Conservation (phyloP, 1,139 yeast species). For the Taphrina wiesneri region DNA sequence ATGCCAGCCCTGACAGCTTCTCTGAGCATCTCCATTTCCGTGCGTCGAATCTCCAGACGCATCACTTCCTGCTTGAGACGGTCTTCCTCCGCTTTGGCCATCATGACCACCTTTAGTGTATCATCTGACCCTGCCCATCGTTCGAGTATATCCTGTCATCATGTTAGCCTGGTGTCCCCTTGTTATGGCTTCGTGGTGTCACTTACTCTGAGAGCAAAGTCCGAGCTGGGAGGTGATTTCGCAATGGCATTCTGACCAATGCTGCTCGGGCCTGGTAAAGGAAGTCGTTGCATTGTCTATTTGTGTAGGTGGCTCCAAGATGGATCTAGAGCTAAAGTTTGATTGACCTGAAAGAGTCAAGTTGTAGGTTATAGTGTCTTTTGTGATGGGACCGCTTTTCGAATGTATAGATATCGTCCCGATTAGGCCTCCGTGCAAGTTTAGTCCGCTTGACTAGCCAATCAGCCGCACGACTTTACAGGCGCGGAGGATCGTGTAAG, state of each 20-base stretch:
- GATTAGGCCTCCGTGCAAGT: no score
- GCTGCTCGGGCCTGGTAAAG: constrained; percentile 30
- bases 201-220: constrained; percentile 30
- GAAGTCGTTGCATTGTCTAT: constrained; percentile 32
- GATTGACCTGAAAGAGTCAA: no score
- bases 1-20: constrained; percentile 33
- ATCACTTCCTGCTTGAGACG: constrained; percentile 34
- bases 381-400: not conserved
- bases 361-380: no score
- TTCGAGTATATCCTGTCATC: constrained; percentile 33
- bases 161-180: not conserved
- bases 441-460: no score
- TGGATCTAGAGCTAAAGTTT: no score
- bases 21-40: constrained; percentile 34
- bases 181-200: not conserved
- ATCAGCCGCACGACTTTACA: no score
- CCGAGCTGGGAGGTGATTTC: constrained; percentile 35
- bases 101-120: constrained; percentile 36
- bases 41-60: constrained; percentile 34
- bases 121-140: constrained; percentile 38
- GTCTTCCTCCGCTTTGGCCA: constrained; percentile 35
- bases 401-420: not conserved
- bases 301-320: not conserved
- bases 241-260: constrained; percentile 34
- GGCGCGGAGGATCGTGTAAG: no score